Percentiles rank a stretch among this genome's conserved stretches.
phyloP scores from a whole-genome alignment of 495 filamentous ascomycete species.

The Extremus antarcticus region DNA sequence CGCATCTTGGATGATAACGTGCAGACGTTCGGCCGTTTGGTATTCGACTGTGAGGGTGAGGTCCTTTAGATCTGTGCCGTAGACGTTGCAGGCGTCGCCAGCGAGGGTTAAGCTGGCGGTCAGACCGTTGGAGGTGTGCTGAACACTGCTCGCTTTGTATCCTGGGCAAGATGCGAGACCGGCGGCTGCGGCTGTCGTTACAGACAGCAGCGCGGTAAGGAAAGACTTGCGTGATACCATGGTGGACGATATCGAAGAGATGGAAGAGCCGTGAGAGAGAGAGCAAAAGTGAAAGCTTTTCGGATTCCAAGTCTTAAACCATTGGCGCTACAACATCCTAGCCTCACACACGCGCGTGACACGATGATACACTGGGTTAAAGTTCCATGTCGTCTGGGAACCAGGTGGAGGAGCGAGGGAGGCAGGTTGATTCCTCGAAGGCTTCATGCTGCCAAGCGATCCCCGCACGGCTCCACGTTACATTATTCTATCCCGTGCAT shows the following conservation, averaged over 20 bases:
- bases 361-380: background rate
- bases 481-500: too few species aligned
- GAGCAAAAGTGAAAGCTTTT: background rate
- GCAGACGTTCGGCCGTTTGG: slow-evolving; percentile 40
- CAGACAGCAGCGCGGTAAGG: background rate
- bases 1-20: slow-evolving; percentile 72
- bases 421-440: too few species aligned
- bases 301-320: too few species aligned
- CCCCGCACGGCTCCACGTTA: too few species aligned
- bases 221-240: background rate
- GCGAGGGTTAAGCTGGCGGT: slow-evolving; percentile 19
- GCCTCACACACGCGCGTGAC: too few species aligned
- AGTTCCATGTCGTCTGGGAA: too few species aligned
- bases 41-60: slow-evolving; percentile 18
- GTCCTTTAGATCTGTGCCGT: slow-evolving; percentile 17
- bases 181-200: background rate
- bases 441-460: too few species aligned
- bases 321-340: too few species aligned
- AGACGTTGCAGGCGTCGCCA: slow-evolving; percentile 19
- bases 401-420: too few species aligned
- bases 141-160: slow-evolving; percentile 21
- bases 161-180: slow-evolving; percentile 13
- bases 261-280: background rate
- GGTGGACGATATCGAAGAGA: background rate
- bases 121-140: slow-evolving; percentile 3